Percentiles rank a stretch among this genome's conserved stretches.
Conservation (phyloP, 2,329 filamentous ascomycete genomes). For the Orbilia blumenaviensis region DNA sequence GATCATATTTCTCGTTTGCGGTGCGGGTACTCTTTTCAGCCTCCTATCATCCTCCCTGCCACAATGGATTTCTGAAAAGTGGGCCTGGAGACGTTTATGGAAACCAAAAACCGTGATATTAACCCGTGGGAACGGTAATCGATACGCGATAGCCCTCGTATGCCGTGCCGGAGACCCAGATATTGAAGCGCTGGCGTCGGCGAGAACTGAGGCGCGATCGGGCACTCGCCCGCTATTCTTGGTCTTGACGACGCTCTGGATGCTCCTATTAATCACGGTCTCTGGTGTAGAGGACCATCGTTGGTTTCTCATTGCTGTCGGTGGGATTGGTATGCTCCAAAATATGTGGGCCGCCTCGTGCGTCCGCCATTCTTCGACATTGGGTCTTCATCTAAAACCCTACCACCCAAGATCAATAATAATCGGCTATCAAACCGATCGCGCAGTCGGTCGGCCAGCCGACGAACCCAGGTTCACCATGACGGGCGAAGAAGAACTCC, state of each 20-base stretch:
- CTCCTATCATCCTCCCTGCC: slow-evolving; percentile 60
- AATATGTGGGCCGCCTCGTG: slow-evolving; percentile 61
- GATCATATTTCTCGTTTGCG: slow-evolving; percentile 62
- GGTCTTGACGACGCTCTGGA: slow-evolving; percentile 60
- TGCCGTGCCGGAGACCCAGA: slow-evolving; percentile 60
- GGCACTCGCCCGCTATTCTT: slow-evolving; percentile 54
- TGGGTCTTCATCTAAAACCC: slow-evolving; percentile 58
- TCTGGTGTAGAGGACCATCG: slow-evolving; percentile 60
- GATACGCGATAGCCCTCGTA: slow-evolving; percentile 62
- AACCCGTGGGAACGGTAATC: slow-evolving; percentile 62
- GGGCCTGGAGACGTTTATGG: slow-evolving; percentile 60
- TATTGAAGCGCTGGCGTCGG: slow-evolving; percentile 62
- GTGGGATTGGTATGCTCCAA: slow-evolving; percentile 62
- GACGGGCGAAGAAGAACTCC: slow-evolving; percentile 30
- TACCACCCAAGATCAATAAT: slow-evolving; percentile 46
- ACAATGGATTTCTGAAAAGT: slow-evolving; percentile 64
- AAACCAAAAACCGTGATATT: slow-evolving; percentile 59
- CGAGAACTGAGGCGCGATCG: slow-evolving; percentile 37
- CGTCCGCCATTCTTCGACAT: slow-evolving; percentile 58
- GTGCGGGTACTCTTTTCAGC: slow-evolving; percentile 61
- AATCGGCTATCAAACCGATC: slow-evolving; percentile 50
- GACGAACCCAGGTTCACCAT: slow-evolving; percentile 14
- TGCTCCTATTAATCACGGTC: slow-evolving; percentile 62
- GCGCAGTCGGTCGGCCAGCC: slow-evolving; percentile 24
- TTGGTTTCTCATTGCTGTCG: slow-evolving; percentile 63